Evolutionary conservation across 2,329 filamentous ascomycete species (phyloP).

Genomic region (Trichophyton schoenleinii): DNA sequence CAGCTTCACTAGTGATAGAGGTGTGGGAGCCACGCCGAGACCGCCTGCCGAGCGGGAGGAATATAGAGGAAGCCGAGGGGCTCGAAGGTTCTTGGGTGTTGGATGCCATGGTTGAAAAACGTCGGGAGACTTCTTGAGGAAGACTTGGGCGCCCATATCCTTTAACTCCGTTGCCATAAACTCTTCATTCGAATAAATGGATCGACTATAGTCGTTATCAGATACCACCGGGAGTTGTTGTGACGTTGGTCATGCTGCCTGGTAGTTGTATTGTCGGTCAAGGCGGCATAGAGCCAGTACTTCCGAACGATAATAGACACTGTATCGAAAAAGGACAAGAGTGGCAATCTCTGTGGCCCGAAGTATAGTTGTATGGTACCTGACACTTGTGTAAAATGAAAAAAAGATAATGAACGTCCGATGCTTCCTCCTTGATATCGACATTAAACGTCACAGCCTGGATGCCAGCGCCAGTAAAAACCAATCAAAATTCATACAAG

Average conservation of each 20-base stretch:
- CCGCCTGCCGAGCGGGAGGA: constrained; percentile 31
- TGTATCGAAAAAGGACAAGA: not conserved
- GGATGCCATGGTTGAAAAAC: constrained; percentile 23
- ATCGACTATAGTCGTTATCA: not conserved
- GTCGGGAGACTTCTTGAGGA: not conserved
- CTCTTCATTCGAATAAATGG: not conserved
- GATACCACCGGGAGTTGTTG: not conserved
- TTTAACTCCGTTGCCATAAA: not conserved
- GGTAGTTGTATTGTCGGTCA: not conserved
- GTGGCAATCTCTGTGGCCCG: not conserved
- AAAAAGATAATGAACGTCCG: not conserved
- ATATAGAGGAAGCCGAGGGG: constrained; percentile 34
- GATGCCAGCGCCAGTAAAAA: not conserved
- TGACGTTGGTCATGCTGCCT: not conserved
- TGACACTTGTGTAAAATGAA: not conserved
- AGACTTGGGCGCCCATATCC: not conserved
- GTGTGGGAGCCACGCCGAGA: constrained; percentile 35
- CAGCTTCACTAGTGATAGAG: constrained; percentile 44
- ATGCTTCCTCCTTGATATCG: not conserved
- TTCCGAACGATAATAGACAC: not conserved
- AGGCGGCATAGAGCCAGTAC: not conserved
- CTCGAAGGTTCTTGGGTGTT: constrained; percentile 28
- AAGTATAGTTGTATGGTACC: not conserved
- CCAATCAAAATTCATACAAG: not conserved
- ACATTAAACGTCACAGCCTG: constrained; percentile 2